phyloP scores from a whole-genome alignment of 257 asterid genomes.

The Nemophila menziesii region DNA sequence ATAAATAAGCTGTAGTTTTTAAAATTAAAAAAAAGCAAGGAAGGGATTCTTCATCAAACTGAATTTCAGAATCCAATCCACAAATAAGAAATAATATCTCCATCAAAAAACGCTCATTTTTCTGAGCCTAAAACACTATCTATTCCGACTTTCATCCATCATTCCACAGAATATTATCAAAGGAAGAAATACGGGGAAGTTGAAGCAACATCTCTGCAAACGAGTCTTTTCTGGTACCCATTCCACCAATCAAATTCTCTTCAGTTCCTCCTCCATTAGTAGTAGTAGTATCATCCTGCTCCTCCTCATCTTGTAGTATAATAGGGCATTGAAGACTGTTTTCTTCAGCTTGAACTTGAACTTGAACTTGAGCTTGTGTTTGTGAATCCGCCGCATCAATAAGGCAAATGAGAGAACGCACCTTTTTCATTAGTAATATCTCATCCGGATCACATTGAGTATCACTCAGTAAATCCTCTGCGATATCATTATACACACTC shows the following conservation, averaged over 20 bases:
- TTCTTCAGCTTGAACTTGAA: no score
- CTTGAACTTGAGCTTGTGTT: no score
- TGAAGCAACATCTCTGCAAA: slow-evolving; percentile 50
- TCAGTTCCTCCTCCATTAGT: slow-evolving; percentile 7
- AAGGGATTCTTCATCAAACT: slow-evolving; percentile 39
- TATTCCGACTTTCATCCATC: slow-evolving; percentile 31
- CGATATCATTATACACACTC: slow-evolving; percentile 43
- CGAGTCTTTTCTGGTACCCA: slow-evolving; percentile 47
- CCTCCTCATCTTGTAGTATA: slow-evolving; percentile 19
- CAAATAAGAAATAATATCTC: not conserved
- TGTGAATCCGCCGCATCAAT: slow-evolving; percentile 32
- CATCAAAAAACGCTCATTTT: slow-evolving; percentile 1
- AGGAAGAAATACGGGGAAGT: slow-evolving; percentile 69
- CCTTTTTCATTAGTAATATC: slow-evolving; percentile 66
- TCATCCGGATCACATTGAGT: slow-evolving; percentile 53
- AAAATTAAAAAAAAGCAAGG: no score
- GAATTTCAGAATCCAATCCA: slow-evolving; percentile 37
- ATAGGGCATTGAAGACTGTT: slow-evolving; percentile 17
- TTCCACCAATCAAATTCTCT: slow-evolving; percentile 20
- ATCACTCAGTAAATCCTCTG: slow-evolving; percentile 35
- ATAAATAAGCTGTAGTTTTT: not conserved
- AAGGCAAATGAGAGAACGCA: slow-evolving; percentile 60
- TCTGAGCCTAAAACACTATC: slow-evolving; percentile 7
- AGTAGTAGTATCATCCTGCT: slow-evolving; percentile 8
- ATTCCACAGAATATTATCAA: slow-evolving; percentile 31